Conservation (phyloP, 371 early-diverging fungal species). For the Sporodiniella umbellata region DNA sequence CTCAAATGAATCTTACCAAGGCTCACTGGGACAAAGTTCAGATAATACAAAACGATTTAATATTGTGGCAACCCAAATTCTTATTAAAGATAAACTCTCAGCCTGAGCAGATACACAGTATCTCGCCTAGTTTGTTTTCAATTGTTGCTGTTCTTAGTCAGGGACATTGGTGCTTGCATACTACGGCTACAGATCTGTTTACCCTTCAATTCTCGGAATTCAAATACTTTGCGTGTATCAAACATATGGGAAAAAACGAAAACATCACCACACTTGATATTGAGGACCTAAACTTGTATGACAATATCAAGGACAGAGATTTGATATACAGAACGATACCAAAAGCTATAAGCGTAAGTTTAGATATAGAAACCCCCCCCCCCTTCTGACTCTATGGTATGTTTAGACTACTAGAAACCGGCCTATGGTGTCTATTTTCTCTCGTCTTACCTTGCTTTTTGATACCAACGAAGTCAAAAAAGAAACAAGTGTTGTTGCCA, state of each 20-base stretch:
- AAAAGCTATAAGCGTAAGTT: conserved; percentile 46
- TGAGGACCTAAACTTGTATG: conserved; percentile 47
- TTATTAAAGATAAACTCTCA: not conserved
- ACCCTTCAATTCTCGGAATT: conserved; percentile 52
- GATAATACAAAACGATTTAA: conserved; percentile 65
- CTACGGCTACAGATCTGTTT: conserved; percentile 22
- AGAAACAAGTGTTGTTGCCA: conserved; percentile 46
- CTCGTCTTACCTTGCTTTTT: conserved; percentile 36
- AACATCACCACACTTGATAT: conserved; percentile 58
- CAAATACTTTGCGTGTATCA: conserved; percentile 54
- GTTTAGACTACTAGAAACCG: conserved; percentile 28
- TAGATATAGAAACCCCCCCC: too few species aligned
- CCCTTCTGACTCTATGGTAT: too few species aligned
- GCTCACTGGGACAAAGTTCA: conserved; percentile 62
- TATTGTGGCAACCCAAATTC: conserved; percentile 62
- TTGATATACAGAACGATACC: conserved; percentile 51
- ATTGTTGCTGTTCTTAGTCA: conserved; percentile 37
- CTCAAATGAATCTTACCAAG: conserved; percentile 58
- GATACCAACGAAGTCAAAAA: conserved; percentile 48
- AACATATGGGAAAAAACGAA: conserved; percentile 53
- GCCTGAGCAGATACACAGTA: not conserved
- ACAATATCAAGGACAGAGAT: conserved; percentile 21
- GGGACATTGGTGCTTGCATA: conserved; percentile 38
- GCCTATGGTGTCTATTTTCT: conserved; percentile 54
- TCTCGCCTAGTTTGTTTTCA: conserved; percentile 31